These are phyloP conservation scores for Eucalyptus curtisii DNA, from an alignment of 345 rosid species.

Conservation along the genomic window DNA sequence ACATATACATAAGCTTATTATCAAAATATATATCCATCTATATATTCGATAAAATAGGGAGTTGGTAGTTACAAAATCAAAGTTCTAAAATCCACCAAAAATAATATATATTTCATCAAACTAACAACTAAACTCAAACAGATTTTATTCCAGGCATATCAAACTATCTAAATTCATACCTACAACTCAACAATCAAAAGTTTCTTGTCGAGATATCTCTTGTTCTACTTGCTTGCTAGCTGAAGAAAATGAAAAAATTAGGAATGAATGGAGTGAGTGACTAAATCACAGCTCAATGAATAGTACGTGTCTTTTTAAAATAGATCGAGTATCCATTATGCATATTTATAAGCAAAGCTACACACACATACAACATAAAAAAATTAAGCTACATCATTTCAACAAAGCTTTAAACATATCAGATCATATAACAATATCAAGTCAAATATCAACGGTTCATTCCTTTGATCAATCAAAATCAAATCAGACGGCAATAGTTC, in stretches of 20 bases:
- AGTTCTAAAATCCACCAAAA: neutral
- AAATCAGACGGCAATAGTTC: neutral
- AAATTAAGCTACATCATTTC: neutral
- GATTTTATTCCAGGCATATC: neutral
- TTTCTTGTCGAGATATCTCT: neutral
- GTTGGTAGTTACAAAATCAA: neutral
- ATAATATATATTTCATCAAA: neutral
- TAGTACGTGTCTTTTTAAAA: neutral
- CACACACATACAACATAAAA: too few species aligned
- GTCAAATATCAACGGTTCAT: neutral
- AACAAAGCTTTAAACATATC: neutral
- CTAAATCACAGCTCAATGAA: neutral
- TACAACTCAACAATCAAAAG: accelerated
- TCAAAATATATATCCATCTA: neutral
- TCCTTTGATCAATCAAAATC: neutral
- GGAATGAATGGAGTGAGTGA: neutral
- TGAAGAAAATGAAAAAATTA: neutral
- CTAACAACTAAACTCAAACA: neutral
- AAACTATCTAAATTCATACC: neutral
- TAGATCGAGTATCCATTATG: accelerated
- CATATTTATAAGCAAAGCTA: neutral
- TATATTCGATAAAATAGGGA: neutral
- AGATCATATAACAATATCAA: neutral
- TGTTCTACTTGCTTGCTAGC: neutral
- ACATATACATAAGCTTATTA: too few species aligned